Evolutionary conservation across 225 moss, liverwort and hornwort genomes (phyloP).

Genomic region (Straminergon stramineum): DNA sequence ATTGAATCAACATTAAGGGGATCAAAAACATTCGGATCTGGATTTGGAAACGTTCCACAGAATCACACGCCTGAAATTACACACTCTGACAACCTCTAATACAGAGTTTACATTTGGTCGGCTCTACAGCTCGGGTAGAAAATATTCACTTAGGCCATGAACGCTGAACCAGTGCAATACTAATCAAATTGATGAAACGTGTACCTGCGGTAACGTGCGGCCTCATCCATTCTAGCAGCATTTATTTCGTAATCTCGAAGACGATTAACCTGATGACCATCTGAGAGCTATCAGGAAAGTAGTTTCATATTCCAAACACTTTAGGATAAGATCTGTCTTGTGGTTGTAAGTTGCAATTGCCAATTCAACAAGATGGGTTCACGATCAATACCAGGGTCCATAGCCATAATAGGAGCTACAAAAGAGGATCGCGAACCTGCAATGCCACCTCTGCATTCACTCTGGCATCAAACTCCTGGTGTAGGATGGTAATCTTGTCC

Average conservation of each 20-base stretch:
- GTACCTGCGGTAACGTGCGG: constrained; percentile 61
- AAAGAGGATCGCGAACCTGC: constrained; percentile 30
- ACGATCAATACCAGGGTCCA: background rate
- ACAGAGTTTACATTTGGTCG: background rate
- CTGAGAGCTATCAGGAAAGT: background rate
- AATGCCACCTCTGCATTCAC: constrained; percentile 70
- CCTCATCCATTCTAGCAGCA: constrained; percentile 62
- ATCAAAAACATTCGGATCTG: background rate
- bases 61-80: background rate
- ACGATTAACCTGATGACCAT: constrained; percentile 38
- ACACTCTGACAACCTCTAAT: background rate
- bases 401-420: background rate
- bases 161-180: background rate
- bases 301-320: background rate
- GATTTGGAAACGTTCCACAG: background rate
- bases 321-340: background rate
- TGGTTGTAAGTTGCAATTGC: background rate
- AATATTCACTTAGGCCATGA: background rate
- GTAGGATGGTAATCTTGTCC: constrained; percentile 47
- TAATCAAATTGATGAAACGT: background rate
- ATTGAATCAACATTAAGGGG: background rate
- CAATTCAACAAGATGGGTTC: background rate
- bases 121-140: background rate
- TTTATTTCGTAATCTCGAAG: constrained; percentile 56
- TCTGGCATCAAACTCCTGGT: constrained; percentile 69